These are phyloP conservation scores for Vigna angularis DNA, from an alignment of 306 rosid species.

Conservation along the genomic window DNA sequence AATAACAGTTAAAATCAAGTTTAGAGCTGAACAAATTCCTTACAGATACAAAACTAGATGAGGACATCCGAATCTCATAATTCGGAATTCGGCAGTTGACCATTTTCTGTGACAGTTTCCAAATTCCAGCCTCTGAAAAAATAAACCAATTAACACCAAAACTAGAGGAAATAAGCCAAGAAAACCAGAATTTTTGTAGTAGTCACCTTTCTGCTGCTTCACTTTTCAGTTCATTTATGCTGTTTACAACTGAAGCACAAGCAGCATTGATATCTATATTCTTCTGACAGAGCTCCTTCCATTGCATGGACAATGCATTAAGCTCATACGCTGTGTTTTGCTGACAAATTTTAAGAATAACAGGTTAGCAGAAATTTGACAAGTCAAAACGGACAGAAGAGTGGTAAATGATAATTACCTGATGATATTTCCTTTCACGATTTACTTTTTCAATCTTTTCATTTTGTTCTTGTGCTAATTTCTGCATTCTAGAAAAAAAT, in stretches of 20 bases:
- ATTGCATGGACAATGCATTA: conserved; percentile 84
- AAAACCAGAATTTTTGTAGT: neutral
- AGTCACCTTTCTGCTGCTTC: conserved; percentile 79
- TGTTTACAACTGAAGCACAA: conserved; percentile 69
- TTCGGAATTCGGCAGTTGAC: conserved; percentile 48
- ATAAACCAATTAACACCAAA: conserved; percentile 34
- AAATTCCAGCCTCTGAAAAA: conserved; percentile 76
- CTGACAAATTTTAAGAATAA: conserved; percentile 52
- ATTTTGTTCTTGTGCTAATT: conserved; percentile 74
- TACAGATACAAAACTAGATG: conserved; percentile 25
- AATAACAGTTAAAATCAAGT: conserved; percentile 7
- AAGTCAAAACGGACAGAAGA: conserved; percentile 26
- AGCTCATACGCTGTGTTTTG: conserved; percentile 95
- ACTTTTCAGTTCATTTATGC: conserved; percentile 59
- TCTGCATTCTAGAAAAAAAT: conserved; percentile 76
- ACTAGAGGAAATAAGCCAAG: conserved; percentile 21
- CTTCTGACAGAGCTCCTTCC: conserved; percentile 89
- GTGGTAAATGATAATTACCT: conserved; percentile 59
- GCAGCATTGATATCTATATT: conserved; percentile 82
- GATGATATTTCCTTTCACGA: conserved; percentile 94
- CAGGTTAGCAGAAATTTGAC: conserved; percentile 21
- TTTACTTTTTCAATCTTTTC: conserved; percentile 87
- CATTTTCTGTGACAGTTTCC: conserved; percentile 62
- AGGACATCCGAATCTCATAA: conserved; percentile 50
- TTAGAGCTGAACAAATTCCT: conserved; percentile 30